A percentile compares a stretch with the other conserved stretches of the same genome.
These are phyloP conservation scores for Houttuynia cordata DNA, from an alignment of 164 flowering plant genomes.

Conservation along the genomic window DNA sequence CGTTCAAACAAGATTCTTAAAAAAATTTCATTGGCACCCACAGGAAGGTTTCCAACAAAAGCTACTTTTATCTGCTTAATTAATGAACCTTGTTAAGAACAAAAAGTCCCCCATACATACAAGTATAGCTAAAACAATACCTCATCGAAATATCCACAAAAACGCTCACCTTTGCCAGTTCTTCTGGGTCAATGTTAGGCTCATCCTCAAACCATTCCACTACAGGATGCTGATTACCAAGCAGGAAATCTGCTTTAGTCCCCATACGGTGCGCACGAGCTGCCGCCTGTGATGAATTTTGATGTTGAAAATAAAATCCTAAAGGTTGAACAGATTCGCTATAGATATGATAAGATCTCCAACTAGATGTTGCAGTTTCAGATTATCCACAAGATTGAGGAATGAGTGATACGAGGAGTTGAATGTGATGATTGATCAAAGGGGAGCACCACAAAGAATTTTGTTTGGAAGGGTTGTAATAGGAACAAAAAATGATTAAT, in stretches of 20 bases:
- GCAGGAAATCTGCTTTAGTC: slow-evolving; percentile 23
- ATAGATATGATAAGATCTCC: slow-evolving; percentile 8
- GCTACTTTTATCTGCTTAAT: slow-evolving; percentile 24
- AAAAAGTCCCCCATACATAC: background rate
- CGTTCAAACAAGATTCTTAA: slow-evolving; percentile 23
- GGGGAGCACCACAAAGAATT: too few relatives aligned
- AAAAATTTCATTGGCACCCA: slow-evolving; percentile 18
- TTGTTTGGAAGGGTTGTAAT: too few relatives aligned
- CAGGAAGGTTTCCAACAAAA: slow-evolving; percentile 28
- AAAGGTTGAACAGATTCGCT: slow-evolving; percentile 6
- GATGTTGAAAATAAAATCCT: slow-evolving; percentile 20
- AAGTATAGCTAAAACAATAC: background rate
- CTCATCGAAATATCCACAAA: background rate
- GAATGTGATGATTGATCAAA: background rate
- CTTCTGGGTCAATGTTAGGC: slow-evolving; percentile 23
- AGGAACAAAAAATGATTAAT: too few relatives aligned
- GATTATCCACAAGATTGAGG: slow-evolving; percentile 2
- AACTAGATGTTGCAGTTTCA: slow-evolving; percentile 2
- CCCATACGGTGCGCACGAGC: slow-evolving; percentile 28
- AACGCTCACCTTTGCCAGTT: slow-evolving; percentile 26
- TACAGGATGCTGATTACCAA: slow-evolving; percentile 29
- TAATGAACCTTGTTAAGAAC: background rate
- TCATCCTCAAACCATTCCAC: slow-evolving; percentile 37
- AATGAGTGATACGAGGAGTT: background rate
- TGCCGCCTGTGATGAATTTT: slow-evolving; percentile 40